Evolutionary conservation across 495 filamentous ascomycete genomes (phyloP).

Genomic region (Lasiosphaeria miniovina): DNA sequence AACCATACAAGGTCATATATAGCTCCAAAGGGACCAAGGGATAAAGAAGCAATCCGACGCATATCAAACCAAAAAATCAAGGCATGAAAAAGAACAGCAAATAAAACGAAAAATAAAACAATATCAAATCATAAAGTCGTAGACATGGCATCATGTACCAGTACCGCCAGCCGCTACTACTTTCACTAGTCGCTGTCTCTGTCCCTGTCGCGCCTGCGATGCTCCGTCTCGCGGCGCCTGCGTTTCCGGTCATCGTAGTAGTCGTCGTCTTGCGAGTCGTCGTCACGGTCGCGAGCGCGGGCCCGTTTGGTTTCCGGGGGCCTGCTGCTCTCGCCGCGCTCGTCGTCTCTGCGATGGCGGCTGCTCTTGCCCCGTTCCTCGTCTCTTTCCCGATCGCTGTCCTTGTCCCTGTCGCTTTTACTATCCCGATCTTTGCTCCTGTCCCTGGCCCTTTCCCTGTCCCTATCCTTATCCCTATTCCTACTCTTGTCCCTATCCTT

Average conservation of each 20-base stretch:
- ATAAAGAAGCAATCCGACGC: no score
- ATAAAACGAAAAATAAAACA: neutral
- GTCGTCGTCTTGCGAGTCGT: constrained; percentile 18
- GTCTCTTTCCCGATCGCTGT: constrained; percentile 5
- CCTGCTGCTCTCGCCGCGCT: constrained; percentile 13
- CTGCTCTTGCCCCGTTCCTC: constrained; percentile 4
- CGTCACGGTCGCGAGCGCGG: constrained; percentile 7
- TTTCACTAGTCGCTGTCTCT: no score
- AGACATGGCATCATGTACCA: neutral
- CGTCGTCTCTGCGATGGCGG: constrained; percentile 4
- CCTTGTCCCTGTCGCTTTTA: constrained; percentile 1
- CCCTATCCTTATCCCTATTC: constrained; percentile 3
- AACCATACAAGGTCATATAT: no score
- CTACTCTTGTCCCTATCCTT: neutral
- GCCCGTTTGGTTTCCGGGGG: constrained; percentile 4
- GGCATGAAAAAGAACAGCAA: neutral
- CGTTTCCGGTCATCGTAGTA: constrained; percentile 20
- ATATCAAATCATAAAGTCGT: neutral
- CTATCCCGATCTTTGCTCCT: neutral
- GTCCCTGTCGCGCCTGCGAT: neutral
- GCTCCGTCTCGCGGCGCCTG: constrained; percentile 15
- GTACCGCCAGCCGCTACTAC: no score
- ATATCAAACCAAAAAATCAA: neutral
- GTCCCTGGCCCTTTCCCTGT: neutral
- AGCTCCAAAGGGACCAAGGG: no score